Base-by-base conservation (phyloP, 2,329 filamentous ascomycete genomes). In the Zelopaecilomyces penicillatus region DNA sequence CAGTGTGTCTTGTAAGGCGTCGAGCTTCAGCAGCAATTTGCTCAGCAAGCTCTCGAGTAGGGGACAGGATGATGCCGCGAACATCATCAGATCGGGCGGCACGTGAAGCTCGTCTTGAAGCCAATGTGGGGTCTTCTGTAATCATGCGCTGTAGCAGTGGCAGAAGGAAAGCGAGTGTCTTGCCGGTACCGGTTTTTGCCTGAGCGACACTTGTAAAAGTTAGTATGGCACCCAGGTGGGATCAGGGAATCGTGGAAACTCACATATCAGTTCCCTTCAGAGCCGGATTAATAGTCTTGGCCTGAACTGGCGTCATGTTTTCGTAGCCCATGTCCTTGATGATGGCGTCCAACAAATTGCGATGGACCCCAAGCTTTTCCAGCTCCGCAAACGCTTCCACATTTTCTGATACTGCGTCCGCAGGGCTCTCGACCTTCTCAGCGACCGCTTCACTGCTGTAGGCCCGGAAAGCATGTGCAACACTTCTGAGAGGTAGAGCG, bases 161-260 rank as follows among this genome's bases (percentile, higher is more conserved):
- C 5, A 97, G 68, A 27, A 98, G 74, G 71, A 97, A 98, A 32
- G 87, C 93, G 46, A 97, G 70, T 0, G 93, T 98, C 70, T 98
- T 98, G 61, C 93, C 93, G 4, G 93, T 97, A 61, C 93, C 93
- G 6, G 93, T 98, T 68, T 87, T 95, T 48, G 93, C 93, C 70
- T 97, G 93, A 39, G 91, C 93, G 53, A 97, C 75, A 55, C 85
- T 87, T 57, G 49, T 42, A 62, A 59, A 19, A 11, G 26, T 45
- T 33, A 48, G 39, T 26, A 45, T 30, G 8, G 4, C 26, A 45
- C 11, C 40, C 33, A 10, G 11, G 26, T 9, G 10, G 27, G 30
- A 9, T 1, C 9, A 29, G 19, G 19, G 12, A 3, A 8, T 19
- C 12, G 12, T 6, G 19, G 12, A 10, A 44, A 68, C 85, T 70